Base-by-base conservation (phyloP, 306 rosid genomes). In the Cucurbita maxima region DNA sequence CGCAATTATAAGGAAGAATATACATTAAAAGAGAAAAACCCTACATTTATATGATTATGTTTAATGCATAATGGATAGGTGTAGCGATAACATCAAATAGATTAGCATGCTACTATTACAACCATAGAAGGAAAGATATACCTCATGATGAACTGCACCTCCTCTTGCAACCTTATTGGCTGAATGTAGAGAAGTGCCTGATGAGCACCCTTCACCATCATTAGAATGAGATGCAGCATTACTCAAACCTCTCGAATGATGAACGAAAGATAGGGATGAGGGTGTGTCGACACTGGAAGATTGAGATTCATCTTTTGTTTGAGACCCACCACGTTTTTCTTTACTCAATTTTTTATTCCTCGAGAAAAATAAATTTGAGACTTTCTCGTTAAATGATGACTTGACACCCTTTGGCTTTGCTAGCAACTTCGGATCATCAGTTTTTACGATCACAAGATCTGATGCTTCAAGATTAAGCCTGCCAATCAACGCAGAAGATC, bases 311-410 rank as follows among this genome's bases (percentile, higher is more conserved):
- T 81, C 76, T 57, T 81, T 76, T 59, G 80, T 71, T 57, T 73
- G 82, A 83, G 87, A 72, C 44, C 80, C 22, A 71, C 79, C 76
- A 51, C 81, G 61, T 83, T 89, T 95, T 79, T 84, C 85, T 86
- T 81, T 88, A 77, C 75, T 84, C 58, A 82, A 82, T 81, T 89
- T 95, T 86, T 86, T 89, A 83, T 77, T 84, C 85, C 84, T 91
- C 20, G 91, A 85, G 88, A 88, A 95, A 78, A 94, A 87, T 77
- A 91, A 86, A 86, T 91, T 88, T 0, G 92, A 75, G 74, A 94
- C 95, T 79, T 86, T 91, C 86, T 96, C 99, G 79, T 81, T 95
- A 73, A 89, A 73, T 22, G 92, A 91, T 77, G 95, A 84, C 78
- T 81, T 87, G 38, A 36, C 58, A 82, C 92, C 83, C 95, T 89